A percentile compares a stretch with the other conserved stretches of the same genome.
Evolutionary conservation across 176 grass and related monocot genomes (phyloP).

Genomic region (Eragrostis curvula): DNA sequence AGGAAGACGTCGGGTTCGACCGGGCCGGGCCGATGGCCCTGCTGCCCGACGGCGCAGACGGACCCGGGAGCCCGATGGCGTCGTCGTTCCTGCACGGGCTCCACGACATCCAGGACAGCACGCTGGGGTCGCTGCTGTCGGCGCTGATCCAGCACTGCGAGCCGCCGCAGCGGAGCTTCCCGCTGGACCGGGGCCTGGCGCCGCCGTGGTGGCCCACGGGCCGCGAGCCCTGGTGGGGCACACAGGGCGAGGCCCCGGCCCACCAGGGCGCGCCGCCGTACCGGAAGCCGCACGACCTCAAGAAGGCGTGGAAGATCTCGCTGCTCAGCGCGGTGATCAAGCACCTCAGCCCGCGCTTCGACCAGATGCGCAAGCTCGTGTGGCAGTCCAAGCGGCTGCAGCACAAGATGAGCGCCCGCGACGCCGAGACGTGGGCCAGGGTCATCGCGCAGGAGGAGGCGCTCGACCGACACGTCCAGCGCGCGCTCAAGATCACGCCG

Average conservation of each 20-base stretch:
- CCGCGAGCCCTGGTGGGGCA: slow-evolving; percentile 27
- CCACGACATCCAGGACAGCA: slow-evolving; percentile 56
- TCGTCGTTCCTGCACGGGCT: slow-evolving; percentile 36
- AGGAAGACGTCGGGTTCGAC: slow-evolving; percentile 53
- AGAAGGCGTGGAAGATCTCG: slow-evolving; percentile 62
- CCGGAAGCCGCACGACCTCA: slow-evolving; percentile 61
- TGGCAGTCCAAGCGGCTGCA: slow-evolving; percentile 56
- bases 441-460: slow-evolving; percentile 49
- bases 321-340: slow-evolving; percentile 60
- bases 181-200: slow-evolving; percentile 49
- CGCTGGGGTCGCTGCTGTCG: slow-evolving; percentile 53
- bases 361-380: slow-evolving; percentile 52
- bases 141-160: slow-evolving; percentile 64
- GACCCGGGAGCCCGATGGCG: neutral
- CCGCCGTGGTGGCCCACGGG: slow-evolving; percentile 59
- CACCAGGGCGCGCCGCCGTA: slow-evolving; percentile 47
- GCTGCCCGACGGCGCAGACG: neutral
- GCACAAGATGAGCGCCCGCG: slow-evolving; percentile 55
- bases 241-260: slow-evolving; percentile 20
- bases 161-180: slow-evolving; percentile 54
- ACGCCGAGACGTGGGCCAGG: slow-evolving; percentile 35
- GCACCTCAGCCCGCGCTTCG: slow-evolving; percentile 36
- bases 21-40: slow-evolving; percentile 16
- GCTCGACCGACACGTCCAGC: slow-evolving; percentile 5
- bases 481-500: slow-evolving; percentile 31